Evolutionary conservation across 768 basidiomycete genomes (phyloP).

Genomic region (Psilocybe cubensis): DNA sequence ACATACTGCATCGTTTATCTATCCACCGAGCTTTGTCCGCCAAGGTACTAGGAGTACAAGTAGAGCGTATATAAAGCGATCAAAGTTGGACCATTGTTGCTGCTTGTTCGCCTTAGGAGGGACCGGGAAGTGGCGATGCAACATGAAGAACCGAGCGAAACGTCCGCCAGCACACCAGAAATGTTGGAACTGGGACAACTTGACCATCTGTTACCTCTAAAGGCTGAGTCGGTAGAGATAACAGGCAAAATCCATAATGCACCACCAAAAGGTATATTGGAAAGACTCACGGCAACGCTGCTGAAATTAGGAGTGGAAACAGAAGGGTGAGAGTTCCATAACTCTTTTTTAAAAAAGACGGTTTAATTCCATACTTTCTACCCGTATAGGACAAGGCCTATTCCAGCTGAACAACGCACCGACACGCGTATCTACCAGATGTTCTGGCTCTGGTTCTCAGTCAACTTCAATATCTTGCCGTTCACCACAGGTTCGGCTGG

Average conservation of each 20-base stretch:
- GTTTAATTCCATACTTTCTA: too few species aligned
- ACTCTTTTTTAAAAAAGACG: not conserved
- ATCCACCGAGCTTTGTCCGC: too few species aligned
- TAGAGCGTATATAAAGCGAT: too few species aligned
- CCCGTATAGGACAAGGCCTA: conserved; percentile 55
- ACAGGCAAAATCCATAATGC: not conserved
- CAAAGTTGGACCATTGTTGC: too few species aligned
- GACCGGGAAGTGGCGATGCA: too few species aligned
- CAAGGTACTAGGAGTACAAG: too few species aligned
- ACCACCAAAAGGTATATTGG: not conserved
- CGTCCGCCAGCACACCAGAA: too few species aligned
- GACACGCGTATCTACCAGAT: conserved; percentile 66
- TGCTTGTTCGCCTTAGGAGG: too few species aligned
- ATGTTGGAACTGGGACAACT: too few species aligned
- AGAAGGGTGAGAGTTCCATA: conserved; percentile 13
- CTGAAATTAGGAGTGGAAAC: conserved; percentile 21
- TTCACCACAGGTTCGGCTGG: conserved; percentile 66
- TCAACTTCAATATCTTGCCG: conserved; percentile 67
- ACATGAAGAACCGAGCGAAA: too few species aligned
- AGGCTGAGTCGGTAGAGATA: not conserved
- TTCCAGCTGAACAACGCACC: conserved; percentile 48
- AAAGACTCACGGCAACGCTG: not conserved
- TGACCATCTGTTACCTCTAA: not conserved
- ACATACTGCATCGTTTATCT: too few species aligned
- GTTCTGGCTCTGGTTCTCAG: conserved; percentile 76